Evolutionary conservation across 1,284 basidiomycete genomes (phyloP), one percentile per base, ranked within the genome.

Genomic region (Caloboletus inedulis): DNA sequence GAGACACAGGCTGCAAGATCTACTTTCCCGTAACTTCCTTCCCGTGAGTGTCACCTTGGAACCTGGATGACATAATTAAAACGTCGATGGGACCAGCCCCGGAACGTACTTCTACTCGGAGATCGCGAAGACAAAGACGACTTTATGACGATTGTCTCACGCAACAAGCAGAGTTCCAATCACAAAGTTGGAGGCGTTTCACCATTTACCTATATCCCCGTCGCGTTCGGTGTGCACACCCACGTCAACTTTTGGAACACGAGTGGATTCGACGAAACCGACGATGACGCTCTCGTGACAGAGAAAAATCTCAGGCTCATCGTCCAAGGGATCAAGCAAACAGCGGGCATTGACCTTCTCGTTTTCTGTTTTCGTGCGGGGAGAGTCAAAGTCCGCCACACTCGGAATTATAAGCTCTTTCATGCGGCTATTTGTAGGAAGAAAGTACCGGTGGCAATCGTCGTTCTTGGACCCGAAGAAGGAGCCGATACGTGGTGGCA

Each of bases 351-450:
- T 12, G 52, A 64, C 25, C 62, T 68, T 18, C 60, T 68, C 33
- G 31, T 65, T 13, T 65, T 62, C 30, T 64, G 62, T 47, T 62
- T 65, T 16, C 64, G 62, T 18, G 64, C 54, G 6, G 61, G 65
- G 21, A 66, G 64, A 49, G 54, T 50, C 4, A 55, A 47, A 35
- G 4, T 52, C 10, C 55, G 50, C 14, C 62, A 65, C 16, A 14
- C 30, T 25, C 57, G 55, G 8, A 65, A 51, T 19, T 66, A 63
- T 29, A 39, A 47, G 18, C 43, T 67, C 27, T 66, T 66, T 31
- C 36, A 62, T 29, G 55, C 57, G 9, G 64, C 52, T 9, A 49
- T 65, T 2, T 65, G 66, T 35, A 56, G 59, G 51, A 61, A 56
- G 43, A 63, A 65, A 36, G 60, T 68, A 3, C 55, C 54, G 2